Base-by-base conservation (phyloP, 768 basidiomycete genomes). In the Sporobolomyces phaffii region DNA sequence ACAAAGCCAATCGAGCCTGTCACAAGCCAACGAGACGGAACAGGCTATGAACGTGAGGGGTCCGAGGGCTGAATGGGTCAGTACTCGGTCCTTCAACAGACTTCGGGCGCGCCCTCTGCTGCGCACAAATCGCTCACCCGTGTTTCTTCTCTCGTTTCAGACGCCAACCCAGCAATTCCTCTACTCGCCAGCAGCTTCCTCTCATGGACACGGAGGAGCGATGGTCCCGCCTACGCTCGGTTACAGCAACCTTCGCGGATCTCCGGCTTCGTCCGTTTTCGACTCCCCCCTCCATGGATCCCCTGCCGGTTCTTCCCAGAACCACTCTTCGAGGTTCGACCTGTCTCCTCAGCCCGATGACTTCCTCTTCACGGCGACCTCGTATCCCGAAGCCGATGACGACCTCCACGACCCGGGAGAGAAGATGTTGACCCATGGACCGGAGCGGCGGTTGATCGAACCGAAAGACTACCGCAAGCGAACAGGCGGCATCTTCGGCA, bases 401-500 rank as follows among this genome's bases (percentile, higher is more conserved):
- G 62, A 60, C 26, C 38, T 71, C 7, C 70, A 71, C 58, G 64
- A 64, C 36, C 65, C 65, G 18, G 65, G 61, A 14, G 44, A 50
- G 22, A 64, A 60, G 26, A 26, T 60, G 20, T 38, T 47, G 18
- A 33, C 43, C 2, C 33, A 40, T 29, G 80, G 83, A 17, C 82
- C 86, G 60, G 87, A 69, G 17, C 51, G 50, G n/a, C 51, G 60
- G 20, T 29, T 63, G 24, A n/a, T 62, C 29, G 59, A 79, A 50
- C 81, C 82, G 5, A 88, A 87, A 59, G 85, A 86, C 3, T 73
- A 88, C 38, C 88, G 91, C 76, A 91, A 90, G 7, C 18, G 56
- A 58, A 58, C 56, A 17, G 56, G 56, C 26, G 57, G 57, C 3
- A 36, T 49, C 34, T 45, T 34, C 7, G 33, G 88, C 31, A 90